Conservation (phyloP, 306 rosid species). For the Medicago truncatula region DNA sequence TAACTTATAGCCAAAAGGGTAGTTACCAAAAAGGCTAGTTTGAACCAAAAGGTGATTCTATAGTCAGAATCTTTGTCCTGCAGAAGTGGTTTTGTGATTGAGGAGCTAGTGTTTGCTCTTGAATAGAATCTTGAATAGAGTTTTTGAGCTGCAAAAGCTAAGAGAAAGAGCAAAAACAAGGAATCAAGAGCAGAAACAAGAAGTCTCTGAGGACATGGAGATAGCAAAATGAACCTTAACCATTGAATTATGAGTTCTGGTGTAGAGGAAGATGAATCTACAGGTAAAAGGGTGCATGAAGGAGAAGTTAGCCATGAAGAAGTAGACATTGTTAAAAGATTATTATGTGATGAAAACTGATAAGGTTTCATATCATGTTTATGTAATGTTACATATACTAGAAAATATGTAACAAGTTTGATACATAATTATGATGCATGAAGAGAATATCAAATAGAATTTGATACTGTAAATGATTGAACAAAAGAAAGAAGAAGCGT, state of each 20-base stretch:
- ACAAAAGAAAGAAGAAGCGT: background rate
- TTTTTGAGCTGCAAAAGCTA: conserved; percentile 35
- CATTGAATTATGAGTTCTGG: conserved; percentile 31
- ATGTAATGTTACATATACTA: background rate
- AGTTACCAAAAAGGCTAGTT: conserved; percentile 38
- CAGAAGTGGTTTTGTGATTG: conserved; percentile 42
- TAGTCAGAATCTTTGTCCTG: conserved; percentile 36
- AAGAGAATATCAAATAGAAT: background rate
- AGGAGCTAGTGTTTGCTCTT: conserved; percentile 12
- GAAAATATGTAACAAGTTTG: background rate
- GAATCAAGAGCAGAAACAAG: conserved; percentile 42
- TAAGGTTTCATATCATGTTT: background rate
- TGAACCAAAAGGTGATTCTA: conserved; percentile 48
- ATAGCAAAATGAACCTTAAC: conserved; percentile 46
- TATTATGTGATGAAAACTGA: background rate
- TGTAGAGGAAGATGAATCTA: conserved; percentile 48
- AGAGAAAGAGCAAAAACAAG: conserved; percentile 39
- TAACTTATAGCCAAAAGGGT: conserved; percentile 40
- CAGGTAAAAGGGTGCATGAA: conserved; percentile 35
- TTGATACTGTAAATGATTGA: background rate
- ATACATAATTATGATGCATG: background rate
- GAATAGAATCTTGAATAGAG: conserved; percentile 39
- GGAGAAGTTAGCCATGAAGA: conserved; percentile 44
- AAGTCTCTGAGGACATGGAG: conserved; percentile 53
- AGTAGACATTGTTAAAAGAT: conserved; percentile 40